Percentiles rank a stretch among this genome's conserved stretches.
Evolutionary conservation across 108 stramenopile genomes (phyloP).

Genomic region (Nannochloropsis granulata): DNA sequence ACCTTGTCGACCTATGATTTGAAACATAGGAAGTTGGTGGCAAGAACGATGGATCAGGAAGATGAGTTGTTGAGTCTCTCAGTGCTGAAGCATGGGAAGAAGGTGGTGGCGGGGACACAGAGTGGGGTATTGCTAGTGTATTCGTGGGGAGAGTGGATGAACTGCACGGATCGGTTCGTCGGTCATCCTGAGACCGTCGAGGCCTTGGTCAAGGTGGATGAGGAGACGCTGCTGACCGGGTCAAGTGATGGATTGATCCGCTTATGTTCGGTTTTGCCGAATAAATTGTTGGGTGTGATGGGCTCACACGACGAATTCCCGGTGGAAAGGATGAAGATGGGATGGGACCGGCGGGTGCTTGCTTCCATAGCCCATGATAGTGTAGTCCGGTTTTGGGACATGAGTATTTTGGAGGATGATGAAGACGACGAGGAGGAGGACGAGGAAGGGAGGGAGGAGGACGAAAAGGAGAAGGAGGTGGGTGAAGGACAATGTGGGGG

Average conservation of each 20-base stretch:
- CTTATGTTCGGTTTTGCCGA: constrained; percentile 49
- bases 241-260: constrained; percentile 80
- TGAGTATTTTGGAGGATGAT: constrained; percentile 23
- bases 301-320: constrained; percentile 68
- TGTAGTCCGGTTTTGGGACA: constrained; percentile 36
- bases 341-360: constrained; percentile 51
- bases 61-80: constrained; percentile 70
- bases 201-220: constrained; percentile 74
- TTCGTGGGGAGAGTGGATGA: constrained; percentile 79
- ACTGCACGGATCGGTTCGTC: constrained; percentile 69
- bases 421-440: constrained; percentile 11
- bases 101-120: constrained; percentile 69
- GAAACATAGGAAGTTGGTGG: constrained; percentile 1
- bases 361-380: constrained; percentile 37
- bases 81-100: constrained; percentile 62
- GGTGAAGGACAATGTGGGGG: neutral
- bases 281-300: constrained; percentile 73
- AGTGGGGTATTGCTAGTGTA: constrained; percentile 68
- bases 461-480: neutral
- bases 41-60: constrained; percentile 71
- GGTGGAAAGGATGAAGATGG: constrained; percentile 55
- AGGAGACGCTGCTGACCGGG: constrained; percentile 82
- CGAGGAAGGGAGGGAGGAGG: neutral
- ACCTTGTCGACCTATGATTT: constrained; percentile 14
- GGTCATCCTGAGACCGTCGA: constrained; percentile 79